Percentiles rank a stretch among this genome's conserved stretches.
phyloP scores from a whole-genome alignment of 345 rosid genomes.

The Lagerstroemia speciosa region DNA sequence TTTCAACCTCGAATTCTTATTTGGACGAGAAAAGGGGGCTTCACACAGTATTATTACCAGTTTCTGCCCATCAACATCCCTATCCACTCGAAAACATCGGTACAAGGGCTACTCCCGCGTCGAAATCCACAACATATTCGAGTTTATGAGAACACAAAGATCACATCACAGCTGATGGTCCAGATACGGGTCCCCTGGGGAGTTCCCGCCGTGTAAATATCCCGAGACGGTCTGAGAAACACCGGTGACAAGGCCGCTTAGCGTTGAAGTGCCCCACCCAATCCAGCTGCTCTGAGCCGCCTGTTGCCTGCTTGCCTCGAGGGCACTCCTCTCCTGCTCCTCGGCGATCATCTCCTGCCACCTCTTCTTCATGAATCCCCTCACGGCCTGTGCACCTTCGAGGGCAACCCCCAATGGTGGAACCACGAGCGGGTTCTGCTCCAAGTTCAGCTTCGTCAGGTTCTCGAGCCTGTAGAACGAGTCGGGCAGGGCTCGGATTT shows the following conservation, averaged over 20 bases:
- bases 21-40: no score
- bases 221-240: conserved; percentile 34
- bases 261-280: conserved; percentile 58
- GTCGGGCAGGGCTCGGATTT: conserved; percentile 61
- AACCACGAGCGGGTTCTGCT: conserved; percentile 65
- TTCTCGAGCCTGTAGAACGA: conserved; percentile 64
- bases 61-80: no score
- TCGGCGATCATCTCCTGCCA: conserved; percentile 54
- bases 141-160: not conserved
- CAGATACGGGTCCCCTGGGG: conserved; percentile 37
- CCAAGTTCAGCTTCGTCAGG: conserved; percentile 65
- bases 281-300: conserved; percentile 58
- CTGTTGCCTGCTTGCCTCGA: conserved; percentile 44
- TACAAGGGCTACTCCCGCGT: not conserved
- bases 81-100: no score
- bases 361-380: conserved; percentile 64
- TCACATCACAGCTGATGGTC: conserved; percentile 15
- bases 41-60: no score
- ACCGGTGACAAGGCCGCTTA: conserved; percentile 37
- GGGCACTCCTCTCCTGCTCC: conserved; percentile 46
- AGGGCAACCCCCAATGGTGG: conserved; percentile 59
- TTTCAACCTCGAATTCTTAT: no score
- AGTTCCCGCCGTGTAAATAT: conserved; percentile 25
- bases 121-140: not conserved
- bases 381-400: conserved; percentile 68